Conservation (phyloP, 1,284 basidiomycete species). For the Melampsora americana region DNA sequence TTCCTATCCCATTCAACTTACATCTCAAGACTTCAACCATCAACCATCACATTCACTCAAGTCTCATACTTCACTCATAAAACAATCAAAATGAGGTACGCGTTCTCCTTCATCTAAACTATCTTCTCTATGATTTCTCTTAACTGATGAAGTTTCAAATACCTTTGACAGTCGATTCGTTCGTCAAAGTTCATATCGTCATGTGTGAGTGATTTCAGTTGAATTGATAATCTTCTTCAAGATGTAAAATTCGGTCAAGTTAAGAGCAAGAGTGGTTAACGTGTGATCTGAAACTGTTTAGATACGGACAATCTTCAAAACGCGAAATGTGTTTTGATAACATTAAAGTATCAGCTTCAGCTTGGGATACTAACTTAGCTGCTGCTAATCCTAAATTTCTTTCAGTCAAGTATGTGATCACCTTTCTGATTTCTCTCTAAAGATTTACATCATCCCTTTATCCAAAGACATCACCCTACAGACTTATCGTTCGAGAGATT, state of each 20-base stretch:
- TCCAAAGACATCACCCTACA: background rate
- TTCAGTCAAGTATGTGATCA: conserved; percentile 76
- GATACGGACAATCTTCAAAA: conserved; percentile 10
- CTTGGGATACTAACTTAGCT: conserved; percentile 95
- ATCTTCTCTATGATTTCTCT: no score
- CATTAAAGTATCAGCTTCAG: conserved; percentile 65
- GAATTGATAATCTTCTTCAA: background rate
- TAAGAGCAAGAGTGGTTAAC: background rate
- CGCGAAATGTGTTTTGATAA: conserved; percentile 47
- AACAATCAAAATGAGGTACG: no score
- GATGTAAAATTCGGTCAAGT: background rate
- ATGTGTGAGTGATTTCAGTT: conserved; percentile 32
- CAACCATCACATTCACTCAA: no score
- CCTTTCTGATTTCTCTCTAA: conserved; percentile 2
- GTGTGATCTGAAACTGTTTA: background rate
- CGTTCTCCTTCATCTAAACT: no score
- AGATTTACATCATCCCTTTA: background rate
- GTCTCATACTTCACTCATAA: no score
- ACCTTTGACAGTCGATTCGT: conserved; percentile 36
- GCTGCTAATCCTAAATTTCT: conserved; percentile 75
- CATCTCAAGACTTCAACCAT: no score
- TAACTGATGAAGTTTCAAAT: background rate
- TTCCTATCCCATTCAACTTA: no score
- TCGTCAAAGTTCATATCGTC: conserved; percentile 38
- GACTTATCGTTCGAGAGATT: background rate